Percentiles rank a stretch among this genome's conserved stretches.
Evolutionary conservation across 73 alveolate genomes (phyloP).

Genomic region (Tetrahymena borealis): DNA sequence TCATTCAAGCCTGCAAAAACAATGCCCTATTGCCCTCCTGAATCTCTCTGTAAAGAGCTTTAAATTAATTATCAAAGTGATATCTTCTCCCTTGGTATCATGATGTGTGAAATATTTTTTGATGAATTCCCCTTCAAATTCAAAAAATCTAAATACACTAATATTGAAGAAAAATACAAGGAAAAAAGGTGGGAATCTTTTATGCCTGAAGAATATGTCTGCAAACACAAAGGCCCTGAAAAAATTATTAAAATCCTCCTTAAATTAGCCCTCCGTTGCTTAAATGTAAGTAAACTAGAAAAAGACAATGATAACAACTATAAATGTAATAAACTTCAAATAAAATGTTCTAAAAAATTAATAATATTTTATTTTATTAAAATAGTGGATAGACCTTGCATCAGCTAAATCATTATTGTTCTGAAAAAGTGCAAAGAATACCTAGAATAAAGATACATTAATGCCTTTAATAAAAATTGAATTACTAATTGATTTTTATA

Average conservation of each 20-base stretch:
- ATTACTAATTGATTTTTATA: too few relatives aligned
- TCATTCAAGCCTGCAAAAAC: background rate
- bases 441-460: background rate
- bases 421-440: background rate
- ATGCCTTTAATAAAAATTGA: background rate
- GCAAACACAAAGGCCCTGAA: background rate
- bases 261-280: background rate
- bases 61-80: background rate
- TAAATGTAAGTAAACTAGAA: background rate
- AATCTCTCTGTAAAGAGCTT: background rate
- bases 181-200: background rate
- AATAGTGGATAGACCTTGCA: background rate
- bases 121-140: background rate
- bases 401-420: background rate
- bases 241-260: background rate
- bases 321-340: background rate
- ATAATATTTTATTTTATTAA: background rate
- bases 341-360: background rate
- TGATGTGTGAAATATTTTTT: background rate
- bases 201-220: background rate
- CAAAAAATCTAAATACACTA: background rate
- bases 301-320: background rate
- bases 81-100: background rate
- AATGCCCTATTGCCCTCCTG: background rate
- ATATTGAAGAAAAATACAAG: background rate